phyloP scores from a whole-genome alignment of 129 eudicot species.

The Centaurea solstitialis region DNA sequence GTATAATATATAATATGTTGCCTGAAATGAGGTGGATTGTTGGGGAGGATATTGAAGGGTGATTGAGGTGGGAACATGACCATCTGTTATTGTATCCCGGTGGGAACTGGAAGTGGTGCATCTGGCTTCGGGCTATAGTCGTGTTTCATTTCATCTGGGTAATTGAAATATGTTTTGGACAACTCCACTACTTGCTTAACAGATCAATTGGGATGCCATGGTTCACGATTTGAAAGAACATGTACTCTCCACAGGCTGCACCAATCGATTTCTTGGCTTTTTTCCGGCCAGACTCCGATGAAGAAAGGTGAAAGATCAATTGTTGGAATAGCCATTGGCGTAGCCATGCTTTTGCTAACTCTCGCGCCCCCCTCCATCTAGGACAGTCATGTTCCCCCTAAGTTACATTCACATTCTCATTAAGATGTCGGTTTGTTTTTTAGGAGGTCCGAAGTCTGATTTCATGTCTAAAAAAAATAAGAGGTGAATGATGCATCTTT shows the following conservation, averaged over 20 bases:
- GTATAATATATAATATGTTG: not conserved
- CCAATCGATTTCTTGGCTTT: constrained; percentile 35
- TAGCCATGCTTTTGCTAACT: not conserved
- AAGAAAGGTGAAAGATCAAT: constrained; percentile 59
- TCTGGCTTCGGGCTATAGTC: constrained; percentile 29
- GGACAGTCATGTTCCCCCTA: too few relatives aligned
- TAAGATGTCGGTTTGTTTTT: not conserved
- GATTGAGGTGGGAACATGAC: constrained; percentile 42
- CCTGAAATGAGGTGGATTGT: constrained; percentile 44
- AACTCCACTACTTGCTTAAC: constrained; percentile 40
- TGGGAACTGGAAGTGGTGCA: constrained; percentile 35
- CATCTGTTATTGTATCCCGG: constrained; percentile 50
- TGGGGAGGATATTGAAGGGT: constrained; percentile 41
- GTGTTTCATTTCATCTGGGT: constrained; percentile 40
- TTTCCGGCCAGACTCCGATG: constrained; percentile 28
- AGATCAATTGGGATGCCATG: constrained; percentile 61
- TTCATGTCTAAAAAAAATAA: too few relatives aligned
- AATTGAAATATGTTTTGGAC: constrained; percentile 41
- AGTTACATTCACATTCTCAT: too few relatives aligned
- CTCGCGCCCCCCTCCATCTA: too few relatives aligned
- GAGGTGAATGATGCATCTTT: too few relatives aligned
- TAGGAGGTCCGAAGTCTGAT: too few relatives aligned
- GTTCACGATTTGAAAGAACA: constrained; percentile 57
- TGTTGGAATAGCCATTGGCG: constrained; percentile 36
- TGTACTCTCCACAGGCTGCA: constrained; percentile 44